Base-by-base conservation (phyloP, 352 stramenopile species). In the Pythium volutum region DNA sequence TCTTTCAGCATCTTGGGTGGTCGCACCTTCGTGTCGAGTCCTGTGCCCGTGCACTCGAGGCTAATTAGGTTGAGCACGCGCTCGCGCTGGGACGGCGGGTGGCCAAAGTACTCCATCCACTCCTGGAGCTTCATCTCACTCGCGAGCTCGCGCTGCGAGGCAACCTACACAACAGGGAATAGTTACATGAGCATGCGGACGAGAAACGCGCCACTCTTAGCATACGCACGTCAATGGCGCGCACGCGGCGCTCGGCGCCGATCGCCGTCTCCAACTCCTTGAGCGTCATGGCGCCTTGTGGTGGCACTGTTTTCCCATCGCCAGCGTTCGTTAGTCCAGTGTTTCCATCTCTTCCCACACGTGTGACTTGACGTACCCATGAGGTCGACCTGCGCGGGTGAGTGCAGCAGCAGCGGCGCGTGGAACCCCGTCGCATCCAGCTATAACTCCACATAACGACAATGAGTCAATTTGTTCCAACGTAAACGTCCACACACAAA, bases 101-200 rank as follows among this genome's bases (percentile, higher is more conserved):
- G n/a, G 10, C 4, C n/a, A 54, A 79, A 79, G 49, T 73, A 79
- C 46, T 23, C 45, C 42, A 79, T 73, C 72, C 72, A 79, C 34
- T 79, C 49, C 12, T 59, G 43, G 5, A 73, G 50, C 52, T 64
- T 74, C 71, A 67, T 74, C 26, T 75, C 61, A 22, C 66, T 54
- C 5, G 63, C 59, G 29, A 78, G 71, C 18, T 78, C 71, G 16
- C 61, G 55, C 52, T 78, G 71, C 16, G 67, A 65, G 0, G 59
- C 67, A 22, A 77, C 66, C 69, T 76, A 45, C 8, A 12, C 12
- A 29, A 18, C 49, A 54, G 47, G 1, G 49, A 5, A 46, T 7
- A 34, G 4, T 29, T 18, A 22, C 5, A 54, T 16, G 15, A 43
- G 9, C 4, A 15, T n/a, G 2, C 25, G 6, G 20, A 15, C 25